Conservation (phyloP, 192 early-diverging fungal genomes). For the Coemansia interrupta region DNA sequence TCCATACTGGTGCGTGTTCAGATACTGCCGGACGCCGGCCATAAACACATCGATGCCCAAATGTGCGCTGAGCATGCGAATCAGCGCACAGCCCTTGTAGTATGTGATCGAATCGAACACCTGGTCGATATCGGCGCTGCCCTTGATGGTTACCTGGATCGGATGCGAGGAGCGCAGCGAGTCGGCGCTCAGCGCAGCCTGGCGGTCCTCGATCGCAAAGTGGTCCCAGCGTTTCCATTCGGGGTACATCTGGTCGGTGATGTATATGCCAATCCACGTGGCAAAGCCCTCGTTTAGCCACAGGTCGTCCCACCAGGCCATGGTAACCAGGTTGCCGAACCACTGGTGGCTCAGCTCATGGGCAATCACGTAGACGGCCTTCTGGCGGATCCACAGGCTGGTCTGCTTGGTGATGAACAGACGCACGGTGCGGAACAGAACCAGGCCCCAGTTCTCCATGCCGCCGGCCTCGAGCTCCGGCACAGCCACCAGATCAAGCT, state of each 20-base stretch:
- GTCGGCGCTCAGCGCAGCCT: slow-evolving; percentile 68
- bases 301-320: slow-evolving; percentile 67
- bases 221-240: slow-evolving; percentile 75
- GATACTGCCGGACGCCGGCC: slow-evolving; percentile 56
- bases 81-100: slow-evolving; percentile 75
- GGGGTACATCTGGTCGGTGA: slow-evolving; percentile 70
- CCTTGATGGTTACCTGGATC: slow-evolving; percentile 70
- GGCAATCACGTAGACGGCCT: slow-evolving; percentile 66
- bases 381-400: slow-evolving; percentile 55
- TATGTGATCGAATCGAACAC: slow-evolving; percentile 87
- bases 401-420: slow-evolving; percentile 60
- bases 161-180: slow-evolving; percentile 76
- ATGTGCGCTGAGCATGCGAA: slow-evolving; percentile 75
- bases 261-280: slow-evolving; percentile 71
- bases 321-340: slow-evolving; percentile 86
- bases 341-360: slow-evolving; percentile 85
- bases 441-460: slow-evolving; percentile 89
- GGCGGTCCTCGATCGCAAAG: slow-evolving; percentile 64
- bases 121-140: slow-evolving; percentile 70
- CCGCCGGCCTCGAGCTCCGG: slow-evolving; percentile 78
- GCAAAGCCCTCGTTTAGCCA: slow-evolving; percentile 91
- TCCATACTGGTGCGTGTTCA: slow-evolving; percentile 65
- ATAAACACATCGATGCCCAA: slow-evolving; percentile 54
- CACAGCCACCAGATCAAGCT: slow-evolving; percentile 70
- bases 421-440: slow-evolving; percentile 67